Evolutionary conservation across 352 stramenopile species (phyloP), one percentile per base, ranked within the genome.

Genomic region (Phytophthora pisi): DNA sequence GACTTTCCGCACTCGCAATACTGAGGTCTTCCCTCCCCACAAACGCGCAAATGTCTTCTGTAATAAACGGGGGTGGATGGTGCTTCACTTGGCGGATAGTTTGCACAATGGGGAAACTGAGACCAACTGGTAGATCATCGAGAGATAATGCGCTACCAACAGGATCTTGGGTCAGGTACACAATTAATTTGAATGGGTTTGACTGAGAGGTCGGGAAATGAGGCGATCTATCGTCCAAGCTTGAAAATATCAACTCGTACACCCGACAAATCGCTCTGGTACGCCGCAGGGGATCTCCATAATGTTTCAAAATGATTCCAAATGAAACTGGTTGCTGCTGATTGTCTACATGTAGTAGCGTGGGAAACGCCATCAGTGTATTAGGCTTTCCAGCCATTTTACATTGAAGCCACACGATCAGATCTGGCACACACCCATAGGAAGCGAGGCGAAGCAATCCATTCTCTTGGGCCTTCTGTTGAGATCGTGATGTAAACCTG

Each of bases 11-110:
- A 11, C n/a, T 73, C 24, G 50, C 36, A 42, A 81, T 77, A 36
- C 72, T 75, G 1, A 95, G 74, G 55, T 94, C 86, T 61, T 86
- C 77, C 47, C 86, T 59, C 1, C 82, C 79, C 28, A 95, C 79
- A 7, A 89, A 88, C 4, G 59, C 49, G 38, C 78, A 86, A 7
- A 92, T 66, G 8, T 82, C 77, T 61, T 86, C 72, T 6, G 72
- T 90, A 15, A 88, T 78, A 49, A 74, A 85, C 50, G 66, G 71
- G 5, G 87, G 85, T 7, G 87, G 85, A 28, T 85, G 68, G 24
- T 91, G 73, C 31, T 88, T 83, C 51, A 89, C 84, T 18, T 79
- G 62, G 18, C 71, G 69, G 61, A 92, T 89, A 2, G 72, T 74
- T 46, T 92, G 74, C 16, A 82, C 28, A 15, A 95, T 77, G 11